These are phyloP conservation scores for Globisporangium heterothallicum DNA, from an alignment of 352 stramenopile species.

Conservation along the genomic window DNA sequence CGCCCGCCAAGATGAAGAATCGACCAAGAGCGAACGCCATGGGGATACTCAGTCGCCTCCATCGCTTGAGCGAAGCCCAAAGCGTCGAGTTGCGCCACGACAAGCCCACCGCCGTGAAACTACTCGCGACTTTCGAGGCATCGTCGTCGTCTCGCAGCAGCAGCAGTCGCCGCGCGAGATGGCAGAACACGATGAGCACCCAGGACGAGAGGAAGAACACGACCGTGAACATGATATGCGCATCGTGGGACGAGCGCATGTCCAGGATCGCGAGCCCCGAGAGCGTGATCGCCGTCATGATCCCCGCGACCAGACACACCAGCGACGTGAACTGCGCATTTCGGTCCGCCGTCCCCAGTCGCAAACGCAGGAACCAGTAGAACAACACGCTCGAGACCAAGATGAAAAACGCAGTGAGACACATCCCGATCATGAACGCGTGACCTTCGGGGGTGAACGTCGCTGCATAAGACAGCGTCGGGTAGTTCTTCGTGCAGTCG, in stretches of 20 bases:
- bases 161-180: conserved; percentile 32
- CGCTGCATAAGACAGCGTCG: conserved; percentile 81
- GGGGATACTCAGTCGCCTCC: conserved; percentile 41
- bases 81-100: too few relatives aligned
- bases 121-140: too few relatives aligned
- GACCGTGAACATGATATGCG: conserved; percentile 67
- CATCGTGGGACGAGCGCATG: conserved; percentile 69
- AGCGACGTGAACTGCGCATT: conserved; percentile 6
- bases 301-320: conserved; percentile 25
- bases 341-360: conserved; percentile 12
- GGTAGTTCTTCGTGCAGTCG: conserved; percentile 63
- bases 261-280: conserved; percentile 66
- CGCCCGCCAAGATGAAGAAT: conserved; percentile 37
- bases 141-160: too few relatives aligned
- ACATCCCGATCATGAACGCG: conserved; percentile 77
- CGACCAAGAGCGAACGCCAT: conserved; percentile 46
- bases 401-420: conserved; percentile 71
- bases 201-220: conserved; percentile 75
- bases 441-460: conserved; percentile 66
- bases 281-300: conserved; percentile 37
- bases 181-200: conserved; percentile 54
- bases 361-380: conserved; percentile 63
- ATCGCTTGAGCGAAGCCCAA: conserved; percentile 37
- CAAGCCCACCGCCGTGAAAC: too few relatives aligned
- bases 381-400: conserved; percentile 47